Evolutionary conservation across 2,329 filamentous ascomycete genomes (phyloP).

Genomic region (Trichoderma sp.): DNA sequence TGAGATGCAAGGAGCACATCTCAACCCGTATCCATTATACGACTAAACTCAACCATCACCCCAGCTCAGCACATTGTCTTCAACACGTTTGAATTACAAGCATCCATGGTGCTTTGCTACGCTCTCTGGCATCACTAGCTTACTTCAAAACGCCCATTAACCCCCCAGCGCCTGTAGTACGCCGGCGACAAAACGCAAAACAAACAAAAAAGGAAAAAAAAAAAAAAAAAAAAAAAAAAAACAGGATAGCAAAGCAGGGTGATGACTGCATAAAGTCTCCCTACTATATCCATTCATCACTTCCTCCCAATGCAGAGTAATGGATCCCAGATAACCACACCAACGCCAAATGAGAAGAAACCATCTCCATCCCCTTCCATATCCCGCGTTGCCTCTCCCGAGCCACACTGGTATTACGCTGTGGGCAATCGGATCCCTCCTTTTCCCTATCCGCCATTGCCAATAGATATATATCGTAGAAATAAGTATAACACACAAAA

Average conservation of each 20-base stretch:
- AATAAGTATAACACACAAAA: conserved; percentile 16
- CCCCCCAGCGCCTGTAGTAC: not conserved
- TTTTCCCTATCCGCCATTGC: conserved; percentile 17
- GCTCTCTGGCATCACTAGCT: conserved; percentile 2
- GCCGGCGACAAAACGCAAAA: not conserved
- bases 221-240: too few species aligned
- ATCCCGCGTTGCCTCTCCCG: not conserved
- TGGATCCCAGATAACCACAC: not conserved
- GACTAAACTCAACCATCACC: too few species aligned
- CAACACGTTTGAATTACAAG: not conserved
- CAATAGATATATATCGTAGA: conserved; percentile 21
- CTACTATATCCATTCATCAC: conserved; percentile 20
- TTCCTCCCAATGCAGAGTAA: conserved; percentile 15
- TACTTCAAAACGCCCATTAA: conserved; percentile 16
- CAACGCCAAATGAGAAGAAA: conserved; percentile 20
- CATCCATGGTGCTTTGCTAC: conserved; percentile 5
- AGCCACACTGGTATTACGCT: not conserved
- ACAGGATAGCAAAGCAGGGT: not conserved
- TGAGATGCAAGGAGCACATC: too few species aligned
- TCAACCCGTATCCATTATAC: too few species aligned
- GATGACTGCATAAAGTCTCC: not conserved
- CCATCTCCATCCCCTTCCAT: conserved; percentile 15
- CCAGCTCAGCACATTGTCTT: not conserved
- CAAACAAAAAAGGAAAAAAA: not conserved
- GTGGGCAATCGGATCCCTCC: conserved; percentile 9